phyloP scores from a whole-genome alignment of 2,329 filamentous ascomycete genomes.

The Hymenoscyphus scutula region DNA sequence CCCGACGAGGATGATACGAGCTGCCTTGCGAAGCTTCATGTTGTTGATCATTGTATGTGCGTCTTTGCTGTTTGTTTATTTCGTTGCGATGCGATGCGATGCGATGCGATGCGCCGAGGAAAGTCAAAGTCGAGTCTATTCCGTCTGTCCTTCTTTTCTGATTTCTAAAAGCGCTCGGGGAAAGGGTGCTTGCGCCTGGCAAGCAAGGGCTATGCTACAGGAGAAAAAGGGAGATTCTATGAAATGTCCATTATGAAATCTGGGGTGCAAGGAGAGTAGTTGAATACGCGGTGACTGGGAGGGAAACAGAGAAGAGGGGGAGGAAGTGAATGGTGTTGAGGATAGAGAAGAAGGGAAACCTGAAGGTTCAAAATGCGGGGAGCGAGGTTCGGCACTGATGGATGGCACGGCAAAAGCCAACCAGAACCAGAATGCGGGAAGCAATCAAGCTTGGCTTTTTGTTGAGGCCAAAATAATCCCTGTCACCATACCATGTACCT shows the following conservation, averaged over 20 bases:
- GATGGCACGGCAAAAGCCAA: too few species aligned
- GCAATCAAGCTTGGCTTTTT: neutral
- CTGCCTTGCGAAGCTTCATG: slow-evolving; percentile 68
- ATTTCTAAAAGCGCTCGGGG: neutral
- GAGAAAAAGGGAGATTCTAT: slow-evolving; percentile 18
- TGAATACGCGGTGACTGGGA: slow-evolving; percentile 6
- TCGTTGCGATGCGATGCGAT: too few species aligned
- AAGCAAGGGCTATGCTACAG: slow-evolving; percentile 18
- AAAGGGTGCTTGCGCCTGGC: slow-evolving; percentile 25
- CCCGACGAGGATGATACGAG: slow-evolving; percentile 90
- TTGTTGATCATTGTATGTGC: slow-evolving; percentile 1
- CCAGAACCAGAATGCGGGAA: neutral
- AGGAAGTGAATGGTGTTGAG: neutral
- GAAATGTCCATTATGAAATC: slow-evolving; percentile 30
- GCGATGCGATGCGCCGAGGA: neutral
- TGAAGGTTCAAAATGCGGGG: neutral
- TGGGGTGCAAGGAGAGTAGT: slow-evolving; percentile 2
- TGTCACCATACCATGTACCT: neutral
- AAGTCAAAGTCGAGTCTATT: slow-evolving; percentile 3
- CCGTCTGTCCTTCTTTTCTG: slow-evolving; percentile 15
- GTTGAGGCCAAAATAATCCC: neutral
- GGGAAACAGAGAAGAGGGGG: neutral
- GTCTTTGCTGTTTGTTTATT: slow-evolving; percentile 8
- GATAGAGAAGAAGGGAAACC: neutral
- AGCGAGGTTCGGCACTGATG: neutral